These are phyloP conservation scores for Cordyceps javanica DNA, from an alignment of 2,329 filamentous ascomycete species.

Conservation along the genomic window DNA sequence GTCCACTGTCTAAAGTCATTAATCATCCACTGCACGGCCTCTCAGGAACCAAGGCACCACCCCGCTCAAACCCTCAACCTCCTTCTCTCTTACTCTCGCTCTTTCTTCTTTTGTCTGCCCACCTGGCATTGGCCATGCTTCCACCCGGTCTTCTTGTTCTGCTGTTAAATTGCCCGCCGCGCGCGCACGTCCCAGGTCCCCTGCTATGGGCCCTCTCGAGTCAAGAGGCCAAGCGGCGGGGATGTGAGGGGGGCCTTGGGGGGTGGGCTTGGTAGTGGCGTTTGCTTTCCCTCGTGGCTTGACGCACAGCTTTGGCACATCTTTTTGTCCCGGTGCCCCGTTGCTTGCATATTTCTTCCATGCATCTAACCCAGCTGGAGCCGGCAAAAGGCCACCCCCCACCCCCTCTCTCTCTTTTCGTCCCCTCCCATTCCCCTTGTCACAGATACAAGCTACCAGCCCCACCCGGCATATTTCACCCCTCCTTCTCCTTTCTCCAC, in stretches of 20 bases:
- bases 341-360: not conserved
- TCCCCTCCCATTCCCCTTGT: too few species aligned
- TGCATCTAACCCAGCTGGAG: not conserved
- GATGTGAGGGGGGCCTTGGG: not conserved
- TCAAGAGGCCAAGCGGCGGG: not conserved
- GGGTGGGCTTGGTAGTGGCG: not conserved
- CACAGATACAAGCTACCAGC: not conserved
- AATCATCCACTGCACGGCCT: conserved; percentile 1
- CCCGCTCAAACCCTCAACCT: not conserved
- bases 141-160: not conserved
- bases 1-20: not conserved
- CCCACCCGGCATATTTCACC: not conserved
- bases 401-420: too few species aligned
- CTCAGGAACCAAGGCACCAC: not conserved
- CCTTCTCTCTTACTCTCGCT: not conserved
- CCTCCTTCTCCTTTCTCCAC: not conserved
- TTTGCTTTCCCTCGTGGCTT: conserved; percentile 9
- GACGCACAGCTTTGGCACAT: not conserved
- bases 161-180: not conserved
- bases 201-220: not conserved
- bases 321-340: not conserved
- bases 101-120: not conserved
- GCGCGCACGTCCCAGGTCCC: not conserved
- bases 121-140: not conserved
- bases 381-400: not conserved